These are phyloP conservation scores for Fusarium goolgardi DNA, from an alignment of 2,329 filamentous ascomycete species.

Conservation along the genomic window DNA sequence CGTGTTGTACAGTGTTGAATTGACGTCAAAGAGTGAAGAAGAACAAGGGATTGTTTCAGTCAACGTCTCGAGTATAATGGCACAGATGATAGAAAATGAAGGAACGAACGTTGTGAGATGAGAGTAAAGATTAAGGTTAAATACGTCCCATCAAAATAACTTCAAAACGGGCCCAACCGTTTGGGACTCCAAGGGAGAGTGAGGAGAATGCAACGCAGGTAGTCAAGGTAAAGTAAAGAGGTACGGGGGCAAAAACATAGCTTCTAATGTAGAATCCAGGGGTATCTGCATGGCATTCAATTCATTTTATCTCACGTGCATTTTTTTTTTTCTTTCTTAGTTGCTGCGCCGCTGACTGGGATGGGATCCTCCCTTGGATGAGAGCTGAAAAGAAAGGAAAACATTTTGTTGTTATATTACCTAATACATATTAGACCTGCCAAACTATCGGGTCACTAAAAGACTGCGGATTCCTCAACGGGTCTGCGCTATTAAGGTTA, in stretches of 20 bases:
- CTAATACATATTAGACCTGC: background rate
- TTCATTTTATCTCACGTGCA: slow-evolving; percentile 12
- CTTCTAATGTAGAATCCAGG: slow-evolving; percentile 8
- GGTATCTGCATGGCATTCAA: slow-evolving; percentile 27
- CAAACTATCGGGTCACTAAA: background rate
- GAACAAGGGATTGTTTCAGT: slow-evolving; percentile 33
- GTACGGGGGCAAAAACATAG: background rate
- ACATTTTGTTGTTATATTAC: background rate
- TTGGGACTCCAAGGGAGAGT: slow-evolving; percentile 1
- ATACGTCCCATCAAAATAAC: slow-evolving; percentile 6
- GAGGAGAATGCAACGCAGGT: slow-evolving; percentile 1
- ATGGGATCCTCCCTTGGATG: slow-evolving; percentile 5
- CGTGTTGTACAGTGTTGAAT: background rate
- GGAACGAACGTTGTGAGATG: background rate
- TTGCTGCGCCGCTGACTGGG: slow-evolving; percentile 15
- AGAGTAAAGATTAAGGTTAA: background rate
- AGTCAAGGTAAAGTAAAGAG: slow-evolving; percentile 3
- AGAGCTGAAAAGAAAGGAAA: background rate
- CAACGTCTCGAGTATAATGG: slow-evolving; percentile 12
- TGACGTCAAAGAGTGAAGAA: background rate
- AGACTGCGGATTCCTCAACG: background rate
- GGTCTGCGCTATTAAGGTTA: slow-evolving; percentile 4
- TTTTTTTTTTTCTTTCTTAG: background rate
- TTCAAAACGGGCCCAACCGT: background rate
- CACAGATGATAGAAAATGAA: slow-evolving; percentile 18